phyloP scores from a whole-genome alignment of 495 filamentous ascomycete species.

The Neurospora tetraspora region DNA sequence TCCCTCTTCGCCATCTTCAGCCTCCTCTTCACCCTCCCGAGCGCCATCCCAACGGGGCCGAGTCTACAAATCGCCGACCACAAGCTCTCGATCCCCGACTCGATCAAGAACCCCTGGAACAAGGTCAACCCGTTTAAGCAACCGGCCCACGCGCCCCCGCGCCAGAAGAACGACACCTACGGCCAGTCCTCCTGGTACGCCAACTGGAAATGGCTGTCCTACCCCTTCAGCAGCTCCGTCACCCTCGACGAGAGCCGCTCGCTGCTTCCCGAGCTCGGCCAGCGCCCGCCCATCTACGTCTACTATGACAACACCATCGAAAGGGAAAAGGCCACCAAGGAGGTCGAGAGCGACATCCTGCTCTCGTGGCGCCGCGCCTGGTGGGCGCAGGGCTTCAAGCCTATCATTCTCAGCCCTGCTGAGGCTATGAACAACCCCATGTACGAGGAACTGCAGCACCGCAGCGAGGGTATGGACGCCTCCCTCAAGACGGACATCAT shows the following conservation, averaged over 20 bases:
- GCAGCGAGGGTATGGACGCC: constrained; percentile 37
- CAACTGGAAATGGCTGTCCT: constrained; percentile 72
- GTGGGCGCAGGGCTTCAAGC: constrained; percentile 88
- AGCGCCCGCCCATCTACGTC: constrained; percentile 77
- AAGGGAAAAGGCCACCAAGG: constrained; percentile 47
- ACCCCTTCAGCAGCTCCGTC: constrained; percentile 77
- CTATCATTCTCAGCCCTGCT: constrained; percentile 65
- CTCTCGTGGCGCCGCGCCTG: constrained; percentile 86
- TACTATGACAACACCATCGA: constrained; percentile 69
- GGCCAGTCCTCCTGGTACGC: constrained; percentile 77
- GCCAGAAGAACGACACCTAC: constrained; percentile 65
- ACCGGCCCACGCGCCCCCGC: constrained; percentile 63
- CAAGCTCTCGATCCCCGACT: constrained; percentile 34
- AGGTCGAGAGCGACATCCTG: constrained; percentile 68
- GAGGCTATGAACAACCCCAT: constrained; percentile 81
- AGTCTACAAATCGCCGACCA: constrained; percentile 26
- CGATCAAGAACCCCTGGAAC: constrained; percentile 32
- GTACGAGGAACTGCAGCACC: constrained; percentile 57
- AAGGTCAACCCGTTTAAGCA: constrained; percentile 51
- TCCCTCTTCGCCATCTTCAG: constrained; percentile 35
- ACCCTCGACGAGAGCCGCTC: constrained; percentile 78
- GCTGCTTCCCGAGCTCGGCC: constrained; percentile 70
- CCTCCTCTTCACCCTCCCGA: constrained; percentile 39
- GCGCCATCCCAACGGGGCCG: constrained; percentile 26
- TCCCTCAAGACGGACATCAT: constrained; percentile 62